Conservation (phyloP, 2,329 filamentous ascomycete species). For the Rhynchosporium agropyri region DNA sequence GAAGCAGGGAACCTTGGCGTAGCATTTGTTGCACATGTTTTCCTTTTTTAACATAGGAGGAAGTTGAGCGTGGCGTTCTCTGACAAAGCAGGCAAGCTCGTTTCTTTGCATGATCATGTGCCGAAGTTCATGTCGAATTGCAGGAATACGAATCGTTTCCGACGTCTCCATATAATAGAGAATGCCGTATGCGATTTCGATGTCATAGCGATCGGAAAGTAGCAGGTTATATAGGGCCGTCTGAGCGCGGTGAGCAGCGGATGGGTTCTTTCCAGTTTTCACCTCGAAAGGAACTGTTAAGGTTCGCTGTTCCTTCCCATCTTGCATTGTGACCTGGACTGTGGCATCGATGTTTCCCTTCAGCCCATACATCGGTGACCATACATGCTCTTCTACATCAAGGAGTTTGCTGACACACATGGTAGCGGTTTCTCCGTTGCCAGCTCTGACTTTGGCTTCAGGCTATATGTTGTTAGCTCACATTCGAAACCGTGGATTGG, state of each 20-base stretch:
- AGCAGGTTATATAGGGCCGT: conserved; percentile 93
- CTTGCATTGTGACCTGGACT: conserved; percentile 80
- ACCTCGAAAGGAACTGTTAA: conserved; percentile 92
- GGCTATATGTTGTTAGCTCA: conserved; percentile 46
- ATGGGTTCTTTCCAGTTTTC: conserved; percentile 88
- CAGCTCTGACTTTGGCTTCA: conserved; percentile 76
- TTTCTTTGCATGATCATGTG: conserved; percentile 98
- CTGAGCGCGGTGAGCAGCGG: conserved; percentile 83
- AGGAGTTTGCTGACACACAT: conserved; percentile 92
- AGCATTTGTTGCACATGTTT: conserved; percentile 82
- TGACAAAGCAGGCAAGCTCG: conserved; percentile 80
- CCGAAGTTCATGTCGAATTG: conserved; percentile 82
- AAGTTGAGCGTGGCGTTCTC: conserved; percentile 75
- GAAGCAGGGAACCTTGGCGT: conserved; percentile 88
- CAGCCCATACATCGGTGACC: conserved; percentile 95
- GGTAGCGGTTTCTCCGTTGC: conserved; percentile 72
- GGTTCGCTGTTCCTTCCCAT: conserved; percentile 65
- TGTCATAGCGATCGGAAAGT: conserved; percentile 91
- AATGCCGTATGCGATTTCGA: conserved; percentile 86
- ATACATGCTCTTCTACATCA: conserved; percentile 96
- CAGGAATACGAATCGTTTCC: conserved; percentile 80
- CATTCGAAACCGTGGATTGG: background rate
- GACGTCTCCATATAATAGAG: conserved; percentile 95
- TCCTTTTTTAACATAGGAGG: conserved; percentile 85
- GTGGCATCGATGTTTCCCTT: conserved; percentile 99